Base-by-base conservation (phyloP, 2,329 filamentous ascomycete genomes). In the Botrytis galanthina region DNA sequence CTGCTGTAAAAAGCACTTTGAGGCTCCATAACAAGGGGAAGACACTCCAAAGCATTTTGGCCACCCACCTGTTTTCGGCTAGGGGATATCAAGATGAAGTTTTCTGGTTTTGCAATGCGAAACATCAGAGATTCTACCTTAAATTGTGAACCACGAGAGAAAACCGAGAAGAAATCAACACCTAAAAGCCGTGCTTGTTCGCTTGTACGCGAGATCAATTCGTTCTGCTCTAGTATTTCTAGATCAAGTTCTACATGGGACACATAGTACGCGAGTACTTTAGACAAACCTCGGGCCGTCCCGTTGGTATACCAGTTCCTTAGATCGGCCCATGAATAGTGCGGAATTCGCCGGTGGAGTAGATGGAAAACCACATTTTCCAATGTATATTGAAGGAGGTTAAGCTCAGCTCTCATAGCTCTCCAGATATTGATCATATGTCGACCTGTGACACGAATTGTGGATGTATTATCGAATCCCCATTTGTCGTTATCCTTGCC, bases 111-210 rank as follows among this genome's bases (percentile, higher is more conserved):
- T 61, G 96, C 95, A 78, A 99, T 98, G 61, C 96, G 90, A 80
- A 98, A 98, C 96, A 99, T 98, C 78, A 98, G 91, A 1, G 95
- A 98, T 83, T 99, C 96, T 59, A 99, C 96, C 82, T 99, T 99
- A 87, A 97, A 98, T 80, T 99, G 96, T 0, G 95, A 98, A 26
- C 96, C 96, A 72, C 96, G 89, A 9, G 93, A 95, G 80, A 98
- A 96, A 72, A 99, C 96, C 0, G 95, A 97, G 81, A 95, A 97
- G 84, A 99, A 99, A 82, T 99, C 96, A 0, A 98, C 92, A 0
- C 96, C 96, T 4, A 99, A 87, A 18, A 99, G 85, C 18, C 96
- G 91, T 14, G 96, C 96, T 82, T 99, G 96, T 82, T 99, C 96
- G 78, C 94, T 97, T 0, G 94, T 98, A 71, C 95, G 88, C 1